Evolutionary conservation across 345 rosid species (phyloP).

Genomic region (Euclidium syriacum): DNA sequence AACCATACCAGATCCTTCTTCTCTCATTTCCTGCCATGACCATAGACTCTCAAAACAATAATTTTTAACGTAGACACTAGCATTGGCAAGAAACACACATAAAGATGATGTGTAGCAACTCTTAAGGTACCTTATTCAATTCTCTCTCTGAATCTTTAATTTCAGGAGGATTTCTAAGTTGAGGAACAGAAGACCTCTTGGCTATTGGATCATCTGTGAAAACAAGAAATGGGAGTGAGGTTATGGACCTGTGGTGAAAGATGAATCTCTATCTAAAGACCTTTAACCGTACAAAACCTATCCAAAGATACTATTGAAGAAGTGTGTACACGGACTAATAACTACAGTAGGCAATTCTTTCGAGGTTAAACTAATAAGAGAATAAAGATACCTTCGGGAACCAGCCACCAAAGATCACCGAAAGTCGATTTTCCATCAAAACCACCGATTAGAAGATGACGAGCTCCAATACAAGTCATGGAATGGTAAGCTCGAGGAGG

Average conservation of each 20-base stretch:
- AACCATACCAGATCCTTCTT: slow-evolving; percentile 40
- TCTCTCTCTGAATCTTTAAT: slow-evolving; percentile 31
- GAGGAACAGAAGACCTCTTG: slow-evolving; percentile 44
- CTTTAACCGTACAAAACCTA: not conserved
- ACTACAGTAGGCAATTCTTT: not conserved
- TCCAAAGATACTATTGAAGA: not conserved
- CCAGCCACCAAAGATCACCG: slow-evolving; percentile 97
- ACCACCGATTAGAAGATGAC: slow-evolving; percentile 86
- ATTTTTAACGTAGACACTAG: no score
- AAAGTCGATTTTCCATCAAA: slow-evolving; percentile 89
- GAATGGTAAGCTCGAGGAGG: slow-evolving; percentile 94
- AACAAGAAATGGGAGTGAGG: not conserved
- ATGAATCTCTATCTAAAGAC: not conserved
- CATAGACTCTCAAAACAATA: slow-evolving; percentile 15
- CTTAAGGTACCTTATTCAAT: slow-evolving; percentile 26
- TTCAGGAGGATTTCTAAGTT: slow-evolving; percentile 35
- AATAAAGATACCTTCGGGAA: slow-evolving; percentile 69
- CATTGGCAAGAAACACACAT: not conserved
- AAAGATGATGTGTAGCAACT: slow-evolving; percentile 1
- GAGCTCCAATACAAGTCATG: slow-evolving; percentile 65
- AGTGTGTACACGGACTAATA: not conserved
- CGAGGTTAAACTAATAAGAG: slow-evolving; percentile 2
- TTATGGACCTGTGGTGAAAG: not conserved
- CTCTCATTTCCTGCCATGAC: slow-evolving; percentile 49
- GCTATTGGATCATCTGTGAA: slow-evolving; percentile 71